Evolutionary conservation across 2,329 filamentous ascomycete species (phyloP), one percentile per base, ranked within the genome.

Genomic region (Fusarium pseudonygamai): DNA sequence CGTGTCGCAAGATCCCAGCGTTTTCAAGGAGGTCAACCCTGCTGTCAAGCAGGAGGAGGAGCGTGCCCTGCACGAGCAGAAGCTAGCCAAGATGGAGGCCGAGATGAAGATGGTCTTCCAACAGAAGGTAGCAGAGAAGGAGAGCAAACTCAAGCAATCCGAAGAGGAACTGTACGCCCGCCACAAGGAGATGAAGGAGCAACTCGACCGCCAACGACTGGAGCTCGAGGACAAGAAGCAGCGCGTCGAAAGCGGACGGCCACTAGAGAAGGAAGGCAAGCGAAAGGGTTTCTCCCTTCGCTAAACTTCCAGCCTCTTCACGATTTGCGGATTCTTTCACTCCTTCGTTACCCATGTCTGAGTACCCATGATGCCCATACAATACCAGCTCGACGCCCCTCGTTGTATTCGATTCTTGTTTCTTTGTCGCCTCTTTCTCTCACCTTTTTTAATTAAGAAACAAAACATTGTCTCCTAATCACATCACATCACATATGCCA

Each of bases 41-140:
- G 96, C 96, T 52, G 96, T 98, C 86, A 99, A 99, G 92, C 96
- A 99, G 86, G 96, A 99, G 84, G 96, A 99, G 87, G 96, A 99
- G 89, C 94, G 96, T 80, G 92, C 93, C 74, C 89, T 99, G 78
- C 96, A 99, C 89, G 96, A 99, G 87, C 95, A 98, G 89, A 99
- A 99, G 89, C 94, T 99, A 79, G 94, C 96, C 84, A 99, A 99
- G 94, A 99, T 99, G 96, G 96, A 99, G 86, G 92, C 95, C 81
- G 96, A 99, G 85, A 99, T 99, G 96, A 99, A 99, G 94, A 97
- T 98, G 94, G 96, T 99, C 78, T 99, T 99, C 94, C 96, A 98
- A 85, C 96, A 99, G 84, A 99, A 99, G 93, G 96, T 99, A 37
- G 92, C 94, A 76, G 96, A 99, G 85, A 99, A 99, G 89, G 96